phyloP scores from a whole-genome alignment of 1,139 yeast species.

The Candida gigantensis region DNA sequence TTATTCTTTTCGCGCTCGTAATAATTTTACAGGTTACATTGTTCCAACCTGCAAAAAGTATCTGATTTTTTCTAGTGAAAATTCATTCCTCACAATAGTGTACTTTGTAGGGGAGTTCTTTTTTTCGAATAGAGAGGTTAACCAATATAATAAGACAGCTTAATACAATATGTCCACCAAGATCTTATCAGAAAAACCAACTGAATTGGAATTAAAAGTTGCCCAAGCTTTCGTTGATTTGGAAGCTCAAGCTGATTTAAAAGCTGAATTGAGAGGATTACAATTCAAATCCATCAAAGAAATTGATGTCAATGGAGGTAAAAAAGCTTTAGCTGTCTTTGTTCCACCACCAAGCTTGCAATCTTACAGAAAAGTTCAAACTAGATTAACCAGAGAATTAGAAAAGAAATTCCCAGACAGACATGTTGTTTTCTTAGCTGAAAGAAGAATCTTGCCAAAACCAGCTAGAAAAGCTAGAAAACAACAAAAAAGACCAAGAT shows the following conservation, averaged over 20 bases:
- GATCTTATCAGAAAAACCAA: slow-evolving; percentile 88
- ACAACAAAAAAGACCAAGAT: slow-evolving; percentile 99
- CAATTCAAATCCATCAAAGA: slow-evolving; percentile 99
- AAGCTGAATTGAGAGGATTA: slow-evolving; percentile 97
- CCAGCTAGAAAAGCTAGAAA: slow-evolving; percentile 90
- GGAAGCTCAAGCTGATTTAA: slow-evolving; percentile 93
- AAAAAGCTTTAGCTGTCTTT: slow-evolving; percentile 97
- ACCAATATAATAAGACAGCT: not conserved
- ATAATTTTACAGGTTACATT: slow-evolving; percentile 9
- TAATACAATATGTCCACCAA: slow-evolving; percentile 78
- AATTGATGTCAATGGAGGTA: slow-evolving; percentile 97
- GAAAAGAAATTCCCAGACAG: slow-evolving; percentile 99
- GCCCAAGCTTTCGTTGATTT: slow-evolving; percentile 98
- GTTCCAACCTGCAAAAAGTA: slow-evolving; percentile 11
- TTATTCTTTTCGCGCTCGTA: not conserved
- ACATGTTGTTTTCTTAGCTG: slow-evolving; percentile 99
- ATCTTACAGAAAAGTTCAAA: slow-evolving; percentile 97
- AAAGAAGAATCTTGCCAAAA: slow-evolving; percentile 99
- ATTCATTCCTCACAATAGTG: slow-evolving; percentile 1
- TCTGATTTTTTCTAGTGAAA: slow-evolving; percentile 7
- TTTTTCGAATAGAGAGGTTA: slow-evolving; percentile 3
- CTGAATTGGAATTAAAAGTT: slow-evolving; percentile 99
- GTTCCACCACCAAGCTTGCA: slow-evolving; percentile 95
- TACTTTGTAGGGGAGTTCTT: slow-evolving; percentile 7
- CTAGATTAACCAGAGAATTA: slow-evolving; percentile 97